Evolutionary conservation across 2,329 filamentous ascomycete genomes (phyloP).

Genomic region (Fusarium sp.): DNA sequence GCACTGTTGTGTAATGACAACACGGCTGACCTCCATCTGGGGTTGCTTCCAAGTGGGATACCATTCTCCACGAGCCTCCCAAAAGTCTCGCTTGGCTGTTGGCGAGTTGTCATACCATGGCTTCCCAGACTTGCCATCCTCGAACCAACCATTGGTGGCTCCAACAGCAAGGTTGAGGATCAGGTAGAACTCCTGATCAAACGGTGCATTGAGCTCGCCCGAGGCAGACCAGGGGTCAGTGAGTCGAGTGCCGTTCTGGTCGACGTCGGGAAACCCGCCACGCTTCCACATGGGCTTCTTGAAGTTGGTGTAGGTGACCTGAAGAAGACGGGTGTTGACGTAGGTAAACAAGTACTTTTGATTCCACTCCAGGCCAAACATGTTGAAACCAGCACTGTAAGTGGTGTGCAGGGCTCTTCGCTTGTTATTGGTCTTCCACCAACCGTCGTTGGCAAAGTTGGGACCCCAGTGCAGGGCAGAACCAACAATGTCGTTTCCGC

Average conservation of each 20-base stretch:
- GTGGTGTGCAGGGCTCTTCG: constrained; percentile 78
- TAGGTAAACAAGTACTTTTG: constrained; percentile 91
- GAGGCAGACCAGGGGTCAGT: constrained; percentile 72
- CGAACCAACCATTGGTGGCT: constrained; percentile 85
- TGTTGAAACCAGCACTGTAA: constrained; percentile 76
- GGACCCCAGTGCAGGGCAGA: constrained; percentile 88
- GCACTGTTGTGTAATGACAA: constrained; percentile 78
- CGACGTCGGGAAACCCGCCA: constrained; percentile 72
- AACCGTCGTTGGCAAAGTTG: constrained; percentile 76
- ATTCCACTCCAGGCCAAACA: constrained; percentile 86
- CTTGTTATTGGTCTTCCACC: constrained; percentile 87
- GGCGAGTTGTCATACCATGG: constrained; percentile 79
- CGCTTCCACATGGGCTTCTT: constrained; percentile 74
- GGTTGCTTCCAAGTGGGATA: constrained; percentile 76
- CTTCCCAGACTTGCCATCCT: constrained; percentile 76
- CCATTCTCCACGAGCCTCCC: constrained; percentile 74
- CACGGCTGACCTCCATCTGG: constrained; percentile 74
- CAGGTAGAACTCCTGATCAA: constrained; percentile 80
- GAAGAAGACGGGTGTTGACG: constrained; percentile 81
- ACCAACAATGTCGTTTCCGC: constrained; percentile 83
- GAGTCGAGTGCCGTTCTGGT: constrained; percentile 73
- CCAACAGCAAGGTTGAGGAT: constrained; percentile 82
- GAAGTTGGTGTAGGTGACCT: constrained; percentile 84
- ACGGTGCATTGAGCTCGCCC: constrained; percentile 72
- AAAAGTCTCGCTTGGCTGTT: constrained; percentile 80